Conservation (phyloP, 257 asterid genomes). For the Solanum boliviense region DNA sequence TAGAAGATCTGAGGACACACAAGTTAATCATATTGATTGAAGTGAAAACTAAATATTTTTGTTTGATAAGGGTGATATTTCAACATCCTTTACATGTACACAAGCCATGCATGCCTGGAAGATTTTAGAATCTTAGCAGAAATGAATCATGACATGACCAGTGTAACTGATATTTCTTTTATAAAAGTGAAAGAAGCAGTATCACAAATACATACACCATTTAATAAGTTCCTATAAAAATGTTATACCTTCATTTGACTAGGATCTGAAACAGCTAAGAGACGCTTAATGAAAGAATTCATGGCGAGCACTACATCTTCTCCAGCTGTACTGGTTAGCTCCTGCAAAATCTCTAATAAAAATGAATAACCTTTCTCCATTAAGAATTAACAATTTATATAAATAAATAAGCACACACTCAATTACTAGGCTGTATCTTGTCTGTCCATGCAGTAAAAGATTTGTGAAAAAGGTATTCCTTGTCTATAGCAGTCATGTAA, state of each 20-base stretch:
- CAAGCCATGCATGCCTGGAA: background rate
- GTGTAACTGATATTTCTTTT: background rate
- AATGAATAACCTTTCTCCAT: background rate
- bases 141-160: background rate
- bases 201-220: background rate
- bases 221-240: background rate
- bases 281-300: slow-evolving; percentile 92
- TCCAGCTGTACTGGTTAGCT: slow-evolving; percentile 86
- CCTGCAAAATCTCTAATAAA: slow-evolving; percentile 35
- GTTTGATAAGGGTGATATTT: background rate
- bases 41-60: background rate
- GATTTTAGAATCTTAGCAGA: background rate
- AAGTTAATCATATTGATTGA: background rate
- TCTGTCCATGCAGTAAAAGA: background rate
- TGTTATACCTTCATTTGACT: slow-evolving; percentile 75
- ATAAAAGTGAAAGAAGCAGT: background rate
- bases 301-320: slow-evolving; percentile 90
- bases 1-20: background rate
- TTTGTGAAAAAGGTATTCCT: background rate
- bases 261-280: slow-evolving; percentile 84
- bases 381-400: background rate
- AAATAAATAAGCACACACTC: background rate
- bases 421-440: background rate
- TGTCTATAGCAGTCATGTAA: background rate
- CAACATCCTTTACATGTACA: background rate